phyloP scores from a whole-genome alignment of 805 yeast genomes.

The Sugiyamaella boreocaroliniensis region DNA sequence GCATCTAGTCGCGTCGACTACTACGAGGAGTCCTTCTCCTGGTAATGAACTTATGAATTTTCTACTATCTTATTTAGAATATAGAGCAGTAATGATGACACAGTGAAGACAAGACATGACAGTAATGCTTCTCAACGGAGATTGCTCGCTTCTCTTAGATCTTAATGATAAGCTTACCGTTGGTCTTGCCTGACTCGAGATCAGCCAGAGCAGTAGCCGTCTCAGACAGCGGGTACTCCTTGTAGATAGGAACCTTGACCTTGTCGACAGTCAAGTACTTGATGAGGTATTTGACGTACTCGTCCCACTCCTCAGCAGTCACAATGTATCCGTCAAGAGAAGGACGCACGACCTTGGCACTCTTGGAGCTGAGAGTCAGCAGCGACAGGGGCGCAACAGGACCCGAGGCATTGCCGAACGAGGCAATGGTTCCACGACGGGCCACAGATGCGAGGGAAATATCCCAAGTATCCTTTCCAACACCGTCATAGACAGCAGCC shows the following conservation, averaged over 20 bases:
- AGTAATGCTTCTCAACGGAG: too few species aligned
- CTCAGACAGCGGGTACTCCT: constrained; percentile 54
- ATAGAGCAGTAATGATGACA: background rate
- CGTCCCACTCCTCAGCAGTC: constrained; percentile 50
- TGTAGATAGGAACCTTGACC: constrained; percentile 46
- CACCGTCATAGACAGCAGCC: constrained; percentile 31
- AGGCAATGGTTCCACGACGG: constrained; percentile 61
- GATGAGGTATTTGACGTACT: constrained; percentile 33
- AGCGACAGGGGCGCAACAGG: constrained; percentile 63
- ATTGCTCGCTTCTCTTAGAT: too few species aligned
- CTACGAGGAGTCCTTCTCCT: constrained; percentile 62
- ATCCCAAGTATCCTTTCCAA: constrained; percentile 63
- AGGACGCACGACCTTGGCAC: constrained; percentile 63
- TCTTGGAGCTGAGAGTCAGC: constrained; percentile 47
- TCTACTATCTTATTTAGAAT: background rate
- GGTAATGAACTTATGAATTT: constrained; percentile 35
- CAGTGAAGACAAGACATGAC: too few species aligned
- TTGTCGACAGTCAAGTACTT: constrained; percentile 40
- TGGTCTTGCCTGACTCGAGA: constrained; percentile 61
- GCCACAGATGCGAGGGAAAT: constrained; percentile 54
- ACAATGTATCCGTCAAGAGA: constrained; percentile 46
- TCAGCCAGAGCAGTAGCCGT: constrained; percentile 55
- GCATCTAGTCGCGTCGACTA: constrained; percentile 51
- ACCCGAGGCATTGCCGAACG: constrained; percentile 86
- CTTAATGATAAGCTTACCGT: constrained; percentile 52